These are phyloP conservation scores for Ganoderma lingzhi DNA, from an alignment of 1,284 basidiomycete genomes.

Conservation along the genomic window DNA sequence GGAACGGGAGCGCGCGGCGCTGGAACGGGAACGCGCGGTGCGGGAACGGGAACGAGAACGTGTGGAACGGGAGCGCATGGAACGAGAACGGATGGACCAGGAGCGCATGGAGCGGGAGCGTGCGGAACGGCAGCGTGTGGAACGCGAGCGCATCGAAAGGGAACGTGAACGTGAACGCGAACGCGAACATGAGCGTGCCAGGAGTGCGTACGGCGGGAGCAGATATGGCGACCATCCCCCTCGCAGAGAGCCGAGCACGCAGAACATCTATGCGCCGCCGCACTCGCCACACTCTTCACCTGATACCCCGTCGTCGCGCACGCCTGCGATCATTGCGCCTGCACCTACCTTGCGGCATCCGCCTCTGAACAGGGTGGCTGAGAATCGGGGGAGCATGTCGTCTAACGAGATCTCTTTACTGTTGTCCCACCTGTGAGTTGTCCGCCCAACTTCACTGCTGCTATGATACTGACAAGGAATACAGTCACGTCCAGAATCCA, in stretches of 20 bases:
- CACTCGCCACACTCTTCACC: conserved; percentile 34
- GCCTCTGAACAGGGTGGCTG: conserved; percentile 7
- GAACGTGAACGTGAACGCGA: conserved; percentile 2
- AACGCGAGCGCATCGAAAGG: conserved; percentile 1
- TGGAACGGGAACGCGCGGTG: neutral
- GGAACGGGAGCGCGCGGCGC: neutral
- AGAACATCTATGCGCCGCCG: conserved; percentile 33
- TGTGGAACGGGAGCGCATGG: neutral
- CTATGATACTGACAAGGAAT: neutral
- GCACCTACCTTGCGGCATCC: conserved; percentile 23
- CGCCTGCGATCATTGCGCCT: conserved; percentile 24
- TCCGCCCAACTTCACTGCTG: no score
- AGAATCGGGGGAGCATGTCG: conserved; percentile 32
- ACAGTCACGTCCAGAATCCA: conserved; percentile 32
- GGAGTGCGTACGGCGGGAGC: neutral
- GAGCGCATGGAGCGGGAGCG: conserved; percentile 3
- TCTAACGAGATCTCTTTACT: conserved; percentile 32
- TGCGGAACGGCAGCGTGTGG: neutral
- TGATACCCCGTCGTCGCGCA: conserved; percentile 15
- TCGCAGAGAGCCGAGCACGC: conserved; percentile 18
- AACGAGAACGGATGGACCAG: neutral
- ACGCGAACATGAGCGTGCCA: conserved; percentile 4
- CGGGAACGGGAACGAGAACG: neutral
- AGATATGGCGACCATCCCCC: conserved; percentile 2
- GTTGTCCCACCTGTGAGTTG: conserved; percentile 28